Evolutionary conservation across 495 filamentous ascomycete species (phyloP).

Genomic region (Penicillium herquei): DNA sequence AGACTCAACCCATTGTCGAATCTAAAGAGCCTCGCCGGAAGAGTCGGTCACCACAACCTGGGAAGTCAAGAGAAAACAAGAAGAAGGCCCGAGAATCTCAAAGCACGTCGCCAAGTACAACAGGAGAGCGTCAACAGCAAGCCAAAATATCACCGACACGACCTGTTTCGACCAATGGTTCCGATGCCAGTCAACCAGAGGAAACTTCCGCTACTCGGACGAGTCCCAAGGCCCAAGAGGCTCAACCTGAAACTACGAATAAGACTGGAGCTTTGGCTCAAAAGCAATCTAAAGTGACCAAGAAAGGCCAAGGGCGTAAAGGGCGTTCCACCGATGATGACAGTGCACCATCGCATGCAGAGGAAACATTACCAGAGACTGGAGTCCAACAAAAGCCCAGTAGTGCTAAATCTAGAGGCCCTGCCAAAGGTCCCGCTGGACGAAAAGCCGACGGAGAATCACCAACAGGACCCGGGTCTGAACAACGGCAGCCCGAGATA

Average conservation of each 20-base stretch:
- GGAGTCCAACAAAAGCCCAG: not conserved
- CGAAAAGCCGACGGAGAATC: not conserved
- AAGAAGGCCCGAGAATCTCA: not conserved
- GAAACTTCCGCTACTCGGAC: not conserved
- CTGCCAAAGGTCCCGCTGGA: conserved; percentile 1
- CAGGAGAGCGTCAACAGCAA: not conserved
- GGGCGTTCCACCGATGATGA: not conserved
- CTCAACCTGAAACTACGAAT: not conserved
- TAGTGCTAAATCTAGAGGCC: not conserved
- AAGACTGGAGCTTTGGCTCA: not conserved
- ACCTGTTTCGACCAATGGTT: not conserved
- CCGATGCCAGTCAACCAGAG: not conserved
- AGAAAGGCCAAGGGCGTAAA: conserved; percentile 6
- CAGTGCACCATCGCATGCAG: not conserved
- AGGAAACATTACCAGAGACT: not conserved
- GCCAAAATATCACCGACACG: not conserved
- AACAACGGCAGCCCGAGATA: not conserved
- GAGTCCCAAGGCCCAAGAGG: not conserved
- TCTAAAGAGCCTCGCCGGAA: conserved; percentile 10
- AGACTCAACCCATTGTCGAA: conserved; percentile 4
- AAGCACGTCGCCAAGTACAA: not conserved
- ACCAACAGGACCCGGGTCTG: not conserved
- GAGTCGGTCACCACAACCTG: conserved; percentile 17
- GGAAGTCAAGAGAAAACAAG: not conserved
- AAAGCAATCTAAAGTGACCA: not conserved